A percentile compares a stretch with the other conserved stretches of the same genome.
Evolutionary conservation across 1,284 basidiomycete species (phyloP).

Genomic region (Pisolithus thermaeus): DNA sequence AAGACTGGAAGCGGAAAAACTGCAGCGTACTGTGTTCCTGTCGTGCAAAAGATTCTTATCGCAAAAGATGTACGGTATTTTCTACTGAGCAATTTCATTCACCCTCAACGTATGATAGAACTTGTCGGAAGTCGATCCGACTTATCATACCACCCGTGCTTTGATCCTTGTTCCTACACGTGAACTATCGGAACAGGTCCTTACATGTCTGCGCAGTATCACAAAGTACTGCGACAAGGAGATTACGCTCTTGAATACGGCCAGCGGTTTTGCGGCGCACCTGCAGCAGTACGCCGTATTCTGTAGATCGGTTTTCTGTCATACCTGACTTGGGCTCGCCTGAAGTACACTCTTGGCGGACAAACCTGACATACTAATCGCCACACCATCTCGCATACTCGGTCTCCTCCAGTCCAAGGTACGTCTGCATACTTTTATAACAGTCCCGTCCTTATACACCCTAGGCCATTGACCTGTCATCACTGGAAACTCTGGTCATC

Average conservation of each 20-base stretch:
- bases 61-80: constrained; percentile 67
- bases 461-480: constrained; percentile 54
- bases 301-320: not conserved
- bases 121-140: constrained; percentile 36
- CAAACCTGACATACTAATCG: constrained; percentile 87
- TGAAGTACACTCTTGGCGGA: constrained; percentile 79
- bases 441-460: not conserved
- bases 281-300: constrained; percentile 59
- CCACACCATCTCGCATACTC: constrained; percentile 86
- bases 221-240: constrained; percentile 75
- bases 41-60: constrained; percentile 85
- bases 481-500: constrained; percentile 85
- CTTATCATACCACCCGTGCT: constrained; percentile 63
- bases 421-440: constrained; percentile 1
- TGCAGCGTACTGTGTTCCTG: constrained; percentile 89
- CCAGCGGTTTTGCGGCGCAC: constrained; percentile 66
- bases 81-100: constrained; percentile 5
- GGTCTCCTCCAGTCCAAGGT: constrained; percentile 78
- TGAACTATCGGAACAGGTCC: constrained; percentile 90
- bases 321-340: constrained; percentile 3
- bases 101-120: constrained; percentile 16
- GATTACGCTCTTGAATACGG: constrained; percentile 74
- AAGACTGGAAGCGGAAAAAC: constrained; percentile 98
- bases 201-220: constrained; percentile 62
- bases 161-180: constrained; percentile 92